Percentiles rank a stretch among this genome's conserved stretches.
Evolutionary conservation across 495 filamentous ascomycete species (phyloP).

Genomic region (Baudoinia panamericana): DNA sequence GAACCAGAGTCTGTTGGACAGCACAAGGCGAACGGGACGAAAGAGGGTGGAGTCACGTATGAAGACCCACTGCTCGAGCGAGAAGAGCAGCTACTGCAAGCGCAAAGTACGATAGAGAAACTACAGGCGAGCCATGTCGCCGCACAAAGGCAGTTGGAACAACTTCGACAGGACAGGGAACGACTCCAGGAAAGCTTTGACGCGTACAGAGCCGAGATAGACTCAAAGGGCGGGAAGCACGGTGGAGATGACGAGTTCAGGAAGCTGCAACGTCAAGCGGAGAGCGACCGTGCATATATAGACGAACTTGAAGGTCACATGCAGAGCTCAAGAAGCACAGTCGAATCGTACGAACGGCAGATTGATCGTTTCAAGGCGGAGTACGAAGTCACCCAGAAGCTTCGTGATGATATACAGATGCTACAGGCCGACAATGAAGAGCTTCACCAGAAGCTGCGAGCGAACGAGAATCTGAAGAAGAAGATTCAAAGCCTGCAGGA

Average conservation of each 20-base stretch:
- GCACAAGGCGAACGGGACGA: constrained; percentile 9
- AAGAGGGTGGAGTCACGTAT: constrained; percentile 10
- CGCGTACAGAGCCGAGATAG: constrained; percentile 25
- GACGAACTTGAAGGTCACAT: constrained; percentile 30
- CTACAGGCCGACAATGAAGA: constrained; percentile 61
- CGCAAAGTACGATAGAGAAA: constrained; percentile 17
- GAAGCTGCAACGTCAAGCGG: constrained; percentile 21
- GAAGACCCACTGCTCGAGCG: constrained; percentile 29
- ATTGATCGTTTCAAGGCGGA: constrained; percentile 40
- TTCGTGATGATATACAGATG: constrained; percentile 44
- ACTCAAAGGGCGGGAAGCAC: constrained; percentile 17
- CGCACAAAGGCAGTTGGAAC: constrained; percentile 21
- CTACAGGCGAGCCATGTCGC: constrained; percentile 16
- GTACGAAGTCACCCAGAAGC: constrained; percentile 27
- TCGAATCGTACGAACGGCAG: constrained; percentile 50
- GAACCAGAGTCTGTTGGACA: constrained; percentile 9
- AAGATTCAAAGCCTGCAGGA: constrained; percentile 54
- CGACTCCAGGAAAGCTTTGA: constrained; percentile 29
- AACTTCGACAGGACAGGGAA: constrained; percentile 20
- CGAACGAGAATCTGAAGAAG: constrained; percentile 55
- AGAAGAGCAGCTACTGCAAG: constrained; percentile 22
- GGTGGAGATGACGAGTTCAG: constrained; percentile 22
- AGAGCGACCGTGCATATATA: constrained; percentile 29
- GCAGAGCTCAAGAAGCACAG: constrained; percentile 24
- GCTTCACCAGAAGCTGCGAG: constrained; percentile 67